Evolutionary conservation across 75 land plant genomes (phyloP).

Genomic region (Pinus tabuliformis): DNA sequence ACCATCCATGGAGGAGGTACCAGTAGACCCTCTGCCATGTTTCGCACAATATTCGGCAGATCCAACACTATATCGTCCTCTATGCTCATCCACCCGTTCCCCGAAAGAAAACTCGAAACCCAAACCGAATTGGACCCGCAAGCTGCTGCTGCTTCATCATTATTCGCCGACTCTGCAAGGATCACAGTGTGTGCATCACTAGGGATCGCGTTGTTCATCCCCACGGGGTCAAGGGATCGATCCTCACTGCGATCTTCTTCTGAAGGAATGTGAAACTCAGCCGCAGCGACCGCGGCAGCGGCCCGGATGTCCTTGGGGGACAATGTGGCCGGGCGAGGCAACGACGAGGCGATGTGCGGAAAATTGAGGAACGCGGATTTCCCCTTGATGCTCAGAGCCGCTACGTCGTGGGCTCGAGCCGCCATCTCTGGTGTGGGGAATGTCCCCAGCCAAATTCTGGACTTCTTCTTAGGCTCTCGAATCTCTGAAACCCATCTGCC

Average conservation of each 20-base stretch:
- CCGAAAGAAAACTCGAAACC: conserved; percentile 1
- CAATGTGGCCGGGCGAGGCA: conserved; percentile 14
- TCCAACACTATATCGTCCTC: neutral
- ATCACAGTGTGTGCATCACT: too few species aligned
- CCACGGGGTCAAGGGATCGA: neutral
- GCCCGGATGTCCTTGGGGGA: conserved; percentile 27
- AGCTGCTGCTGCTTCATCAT: neutral
- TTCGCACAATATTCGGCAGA: neutral
- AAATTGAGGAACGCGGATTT: conserved; percentile 26
- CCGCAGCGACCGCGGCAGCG: conserved; percentile 27
- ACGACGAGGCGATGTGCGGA: conserved; percentile 16
- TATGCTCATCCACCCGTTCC: neutral
- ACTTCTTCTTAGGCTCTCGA: conserved; percentile 38
- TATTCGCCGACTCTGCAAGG: too few species aligned
- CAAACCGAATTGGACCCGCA: neutral
- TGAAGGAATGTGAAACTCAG: neutral
- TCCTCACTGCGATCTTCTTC: neutral
- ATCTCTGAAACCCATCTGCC: conserved; percentile 48
- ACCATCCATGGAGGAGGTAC: neutral
- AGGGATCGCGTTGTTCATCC: too few species aligned
- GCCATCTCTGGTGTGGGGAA: conserved; percentile 43
- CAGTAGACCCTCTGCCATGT: conserved; percentile 5
- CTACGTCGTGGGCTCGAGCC: conserved; percentile 40
- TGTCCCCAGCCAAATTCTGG: conserved; percentile 40
- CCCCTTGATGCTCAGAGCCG: conserved; percentile 31